phyloP scores from a whole-genome alignment of 169 alveolate genomes.

The Condylostoma magnum region DNA sequence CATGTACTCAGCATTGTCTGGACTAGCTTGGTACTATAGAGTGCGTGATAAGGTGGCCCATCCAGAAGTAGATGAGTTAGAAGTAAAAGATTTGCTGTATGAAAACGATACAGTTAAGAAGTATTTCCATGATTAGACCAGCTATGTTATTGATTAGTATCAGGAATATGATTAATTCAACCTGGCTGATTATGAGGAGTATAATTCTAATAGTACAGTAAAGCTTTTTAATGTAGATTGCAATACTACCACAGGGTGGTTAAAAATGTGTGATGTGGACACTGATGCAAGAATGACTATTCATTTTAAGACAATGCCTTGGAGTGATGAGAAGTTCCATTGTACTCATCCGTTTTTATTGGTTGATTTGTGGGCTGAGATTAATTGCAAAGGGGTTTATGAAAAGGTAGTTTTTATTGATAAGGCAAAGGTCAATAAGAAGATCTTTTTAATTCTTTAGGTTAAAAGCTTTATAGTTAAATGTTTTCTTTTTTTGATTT shows the following conservation, averaged over 20 bases:
- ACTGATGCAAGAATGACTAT: conserved; percentile 60
- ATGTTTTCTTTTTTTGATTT: too few relatives aligned
- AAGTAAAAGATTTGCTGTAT: conserved; percentile 21
- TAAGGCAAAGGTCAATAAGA: conserved; percentile 19
- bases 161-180: conserved; percentile 31
- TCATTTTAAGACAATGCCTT: conserved; percentile 67
- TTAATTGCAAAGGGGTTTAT: conserved; percentile 48
- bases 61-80: conserved; percentile 30
- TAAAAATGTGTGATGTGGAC: conserved; percentile 59
- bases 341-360: conserved; percentile 56
- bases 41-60: conserved; percentile 14
- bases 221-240: conserved; percentile 60
- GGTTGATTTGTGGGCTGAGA: conserved; percentile 51
- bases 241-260: conserved; percentile 60
- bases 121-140: conserved; percentile 14
- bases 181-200: conserved; percentile 41
- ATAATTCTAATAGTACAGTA: conserved; percentile 36
- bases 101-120: conserved; percentile 29
- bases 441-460: conserved; percentile 27
- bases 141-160: conserved; percentile 23
- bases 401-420: conserved; percentile 27
- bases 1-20: background rate
- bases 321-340: conserved; percentile 48
- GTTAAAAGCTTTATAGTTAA: too few relatives aligned
- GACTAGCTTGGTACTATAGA: conserved; percentile 10